Base-by-base conservation (phyloP, 495 filamentous ascomycete genomes). In the Neurospora cerealis region DNA sequence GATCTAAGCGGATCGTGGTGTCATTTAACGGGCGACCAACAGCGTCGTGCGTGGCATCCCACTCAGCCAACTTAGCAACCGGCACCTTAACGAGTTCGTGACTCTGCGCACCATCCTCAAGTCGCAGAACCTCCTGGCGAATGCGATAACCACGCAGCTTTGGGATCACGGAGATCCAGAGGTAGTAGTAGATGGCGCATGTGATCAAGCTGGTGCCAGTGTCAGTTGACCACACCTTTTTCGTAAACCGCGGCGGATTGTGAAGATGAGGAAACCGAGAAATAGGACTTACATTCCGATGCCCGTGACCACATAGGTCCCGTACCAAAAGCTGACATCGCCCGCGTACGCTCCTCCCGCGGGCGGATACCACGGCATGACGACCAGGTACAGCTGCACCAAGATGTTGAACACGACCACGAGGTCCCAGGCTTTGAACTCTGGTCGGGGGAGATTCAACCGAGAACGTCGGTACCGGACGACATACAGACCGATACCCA, bases 331-430 rank as follows among this genome's bases (percentile, higher is more conserved):
- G 69, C 86, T 89, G 3, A 91, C 88, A 72, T 89, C 85, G 0
- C 89, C 89, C 1, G 86, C 88, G 48, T 82, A 83, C 0, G 84
- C 83, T 0, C 90, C 90, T 4, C 79, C 83, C 2, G 81, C 82
- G 0, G 90, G 90, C 36, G 90, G 89, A 73, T 89, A 91, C 91
- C 90, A 92, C 6, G 90, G 90, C 78, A 88, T 88, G 11, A 88
- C 82, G 28, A 92, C 78, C 70, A 89, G 80, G 74, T 89, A 91
- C 0, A 88, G 39, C 40, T 89, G 85, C 0, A 88, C 80, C 1
- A 88, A 62, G 41, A 91, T 85, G 17, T 85, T 83, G 76, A 91
- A 90, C 15, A 83, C 81, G 13, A 91, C 75, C 5, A 85, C 81
- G 1, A 86, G 73, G 69, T 87, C 77, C 89, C 89, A 91, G 2